phyloP scores from a whole-genome alignment of 129 eudicot species.

The Glebionis coronaria region DNA sequence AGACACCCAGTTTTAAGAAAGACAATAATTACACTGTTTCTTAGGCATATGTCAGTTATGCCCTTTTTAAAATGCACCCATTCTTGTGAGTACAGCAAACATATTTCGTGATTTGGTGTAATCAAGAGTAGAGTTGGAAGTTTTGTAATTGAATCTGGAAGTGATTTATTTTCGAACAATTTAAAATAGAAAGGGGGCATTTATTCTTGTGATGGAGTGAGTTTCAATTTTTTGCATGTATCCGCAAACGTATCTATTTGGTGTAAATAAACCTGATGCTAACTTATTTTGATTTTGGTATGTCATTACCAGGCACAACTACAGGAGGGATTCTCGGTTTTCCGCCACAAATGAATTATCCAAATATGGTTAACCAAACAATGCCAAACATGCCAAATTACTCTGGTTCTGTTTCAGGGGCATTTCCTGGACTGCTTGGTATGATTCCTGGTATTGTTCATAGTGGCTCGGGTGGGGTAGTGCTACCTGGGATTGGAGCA shows the following conservation, averaged over 20 bases:
- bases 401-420: slow-evolving; percentile 96
- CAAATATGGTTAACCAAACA: slow-evolving; percentile 32
- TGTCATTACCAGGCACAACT: slow-evolving; percentile 2
- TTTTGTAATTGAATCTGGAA: too few relatives aligned
- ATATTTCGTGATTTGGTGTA: too few relatives aligned
- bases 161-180: too few relatives aligned
- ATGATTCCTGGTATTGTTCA: slow-evolving; percentile 88
- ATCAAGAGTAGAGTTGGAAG: too few relatives aligned
- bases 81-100: too few relatives aligned
- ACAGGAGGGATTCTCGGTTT: slow-evolving; percentile 57
- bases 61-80: too few relatives aligned
- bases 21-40: too few relatives aligned
- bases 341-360: slow-evolving; percentile 10
- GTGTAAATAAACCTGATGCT: background rate
- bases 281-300: background rate
- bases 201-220: too few relatives aligned
- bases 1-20: too few relatives aligned
- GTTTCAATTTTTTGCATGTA: too few relatives aligned
- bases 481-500: slow-evolving; percentile 96
- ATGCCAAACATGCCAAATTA: slow-evolving; percentile 99
- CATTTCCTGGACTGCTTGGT: slow-evolving; percentile 93
- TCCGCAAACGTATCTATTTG: background rate
- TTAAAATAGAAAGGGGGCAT: too few relatives aligned
- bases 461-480: slow-evolving; percentile 91
- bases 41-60: too few relatives aligned